Evolutionary conservation across 1,284 basidiomycete genomes (phyloP).

Genomic region (Cryptococcus wingfieldii): DNA sequence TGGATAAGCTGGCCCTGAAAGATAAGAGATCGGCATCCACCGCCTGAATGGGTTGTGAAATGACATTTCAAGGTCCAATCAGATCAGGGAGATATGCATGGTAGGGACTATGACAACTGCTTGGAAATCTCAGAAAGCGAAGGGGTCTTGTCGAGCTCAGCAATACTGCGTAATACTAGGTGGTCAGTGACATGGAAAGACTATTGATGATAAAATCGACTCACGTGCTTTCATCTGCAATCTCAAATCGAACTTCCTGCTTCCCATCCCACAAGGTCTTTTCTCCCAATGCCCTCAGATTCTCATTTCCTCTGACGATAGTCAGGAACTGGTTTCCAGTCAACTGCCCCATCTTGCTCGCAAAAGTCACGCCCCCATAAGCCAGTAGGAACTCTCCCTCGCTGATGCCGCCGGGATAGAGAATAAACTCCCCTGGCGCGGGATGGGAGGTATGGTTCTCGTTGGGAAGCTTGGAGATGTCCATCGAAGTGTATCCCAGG

Average conservation of each 20-base stretch:
- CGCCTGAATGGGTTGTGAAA: too few species aligned
- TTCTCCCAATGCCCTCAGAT: conserved; percentile 12
- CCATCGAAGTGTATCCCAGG: conserved; percentile 10
- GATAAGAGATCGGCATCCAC: too few species aligned
- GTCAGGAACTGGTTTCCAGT: conserved; percentile 18
- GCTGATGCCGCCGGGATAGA: conserved; percentile 17
- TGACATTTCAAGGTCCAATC: too few species aligned
- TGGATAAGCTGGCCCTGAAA: too few species aligned
- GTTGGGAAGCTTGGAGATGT: conserved; percentile 4
- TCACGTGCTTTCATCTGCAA: conserved; percentile 13
- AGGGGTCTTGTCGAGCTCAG: too few species aligned
- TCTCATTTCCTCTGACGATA: conserved; percentile 11
- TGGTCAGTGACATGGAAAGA: too few species aligned
- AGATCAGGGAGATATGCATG: too few species aligned
- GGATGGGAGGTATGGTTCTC: conserved; percentile 23
- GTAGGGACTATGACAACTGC: too few species aligned
- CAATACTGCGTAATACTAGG: too few species aligned
- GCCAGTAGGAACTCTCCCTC: conserved; percentile 19
- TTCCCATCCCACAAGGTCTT: conserved; percentile 16
- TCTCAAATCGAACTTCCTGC: conserved; percentile 15
- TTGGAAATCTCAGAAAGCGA: too few species aligned
- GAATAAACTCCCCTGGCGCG: conserved; percentile 6
- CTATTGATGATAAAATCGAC: neutral
- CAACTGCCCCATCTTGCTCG: conserved; percentile 16
- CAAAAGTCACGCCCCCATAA: conserved; percentile 13